Evolutionary conservation across 2,329 filamentous ascomycete species (phyloP).

Genomic region (Diaporthe destruens): DNA sequence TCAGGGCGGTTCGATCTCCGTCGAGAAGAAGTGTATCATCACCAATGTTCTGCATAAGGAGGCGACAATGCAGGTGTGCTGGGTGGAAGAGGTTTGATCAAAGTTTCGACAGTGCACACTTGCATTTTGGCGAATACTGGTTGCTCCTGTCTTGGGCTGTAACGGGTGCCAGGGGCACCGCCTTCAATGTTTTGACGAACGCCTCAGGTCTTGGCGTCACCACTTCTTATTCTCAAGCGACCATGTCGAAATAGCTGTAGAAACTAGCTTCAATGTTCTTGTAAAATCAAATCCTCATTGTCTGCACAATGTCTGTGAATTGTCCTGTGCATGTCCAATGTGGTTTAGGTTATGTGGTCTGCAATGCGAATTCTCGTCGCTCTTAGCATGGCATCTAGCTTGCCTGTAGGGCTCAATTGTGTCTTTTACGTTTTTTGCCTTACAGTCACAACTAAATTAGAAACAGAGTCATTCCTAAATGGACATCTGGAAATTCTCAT

Average conservation of each 20-base stretch:
- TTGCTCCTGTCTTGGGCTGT: background rate
- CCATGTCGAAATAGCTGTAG: too few relatives aligned
- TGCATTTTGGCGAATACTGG: background rate
- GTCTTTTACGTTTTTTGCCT: background rate
- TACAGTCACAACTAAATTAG: too few relatives aligned
- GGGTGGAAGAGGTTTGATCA: constrained; percentile 1
- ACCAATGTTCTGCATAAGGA: constrained; percentile 20
- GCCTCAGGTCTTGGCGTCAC: too few relatives aligned
- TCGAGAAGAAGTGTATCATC: background rate
- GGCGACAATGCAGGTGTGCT: constrained; percentile 29
- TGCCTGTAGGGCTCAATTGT: background rate
- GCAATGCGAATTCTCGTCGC: background rate
- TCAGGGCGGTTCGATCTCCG: constrained; percentile 11
- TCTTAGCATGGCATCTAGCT: background rate
- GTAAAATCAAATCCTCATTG: too few relatives aligned
- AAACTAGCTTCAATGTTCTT: too few relatives aligned
- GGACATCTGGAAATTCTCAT: too few relatives aligned
- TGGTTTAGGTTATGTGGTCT: background rate
- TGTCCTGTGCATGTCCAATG: background rate
- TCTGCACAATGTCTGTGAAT: too few relatives aligned
- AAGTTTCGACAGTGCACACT: background rate
- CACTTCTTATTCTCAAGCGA: too few relatives aligned
- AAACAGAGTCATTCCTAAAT: too few relatives aligned
- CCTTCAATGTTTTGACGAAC: too few relatives aligned
- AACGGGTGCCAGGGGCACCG: background rate